Evolutionary conservation across 2,329 filamentous ascomycete genomes (phyloP), one percentile per base, ranked within the genome.

Genomic region (Arachnopeziza araneosa): DNA sequence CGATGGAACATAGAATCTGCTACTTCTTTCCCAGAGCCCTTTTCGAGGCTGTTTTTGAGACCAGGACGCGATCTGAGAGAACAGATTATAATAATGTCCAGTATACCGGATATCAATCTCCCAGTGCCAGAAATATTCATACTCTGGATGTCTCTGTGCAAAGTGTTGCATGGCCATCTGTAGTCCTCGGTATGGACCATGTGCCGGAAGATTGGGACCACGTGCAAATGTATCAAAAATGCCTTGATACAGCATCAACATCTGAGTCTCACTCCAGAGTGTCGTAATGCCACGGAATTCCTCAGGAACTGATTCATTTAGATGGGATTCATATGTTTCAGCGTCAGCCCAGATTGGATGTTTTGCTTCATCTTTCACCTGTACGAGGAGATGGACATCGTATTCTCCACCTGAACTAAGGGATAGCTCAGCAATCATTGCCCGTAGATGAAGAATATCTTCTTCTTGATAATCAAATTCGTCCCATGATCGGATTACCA

Each of bases 121-220:
- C 90, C 92, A 96, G 66, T 96, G 90, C 92, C 92, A 96, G 74
- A 92, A 91, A 75, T 86, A 90, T 54, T 96, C 91, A 70, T 93
- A 96, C 73, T 96, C 92, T 1, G 90, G 89, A 74, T 96, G 92
- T 68, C 85, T 83, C 70, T 93, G 86, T 6, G 93, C 90, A 72
- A 98, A 98, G 74, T 93, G 90, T 71, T 97, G 93, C 78, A 98
- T 87, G 0, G 93, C 91, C 91, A 98, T 96, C 69, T 92, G 91
- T 10, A 95, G 84, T 58, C 91, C 93, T 56, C 95, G 89, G 76
- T 98, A 98, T 9, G 96, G 91, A 21, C 93, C 93, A 72, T 98
- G 93, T 0, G 96, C 86, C 1, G 90, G 89, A 59, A 96, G 80
- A 55, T 89, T 80, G 1, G 82, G 82, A 0, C 84, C 84, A 19